Evolutionary conservation across 257 asterid genomes (phyloP).

Genomic region (Solanum pimpinellifolium): DNA sequence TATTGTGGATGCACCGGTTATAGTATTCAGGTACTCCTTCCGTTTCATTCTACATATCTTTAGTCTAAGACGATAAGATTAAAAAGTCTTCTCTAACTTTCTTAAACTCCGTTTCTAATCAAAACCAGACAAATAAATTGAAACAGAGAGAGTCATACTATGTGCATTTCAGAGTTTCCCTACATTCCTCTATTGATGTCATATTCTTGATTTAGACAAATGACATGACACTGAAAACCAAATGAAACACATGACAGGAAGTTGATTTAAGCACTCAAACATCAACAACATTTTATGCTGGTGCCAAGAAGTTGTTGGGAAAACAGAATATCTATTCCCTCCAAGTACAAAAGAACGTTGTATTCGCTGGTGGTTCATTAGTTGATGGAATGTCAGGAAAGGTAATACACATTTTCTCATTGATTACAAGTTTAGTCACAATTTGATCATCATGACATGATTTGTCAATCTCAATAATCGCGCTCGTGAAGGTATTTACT

Average conservation of each 20-base stretch:
- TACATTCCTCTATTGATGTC: neutral
- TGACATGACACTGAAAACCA: neutral
- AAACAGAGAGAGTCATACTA: neutral
- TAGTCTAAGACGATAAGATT: neutral
- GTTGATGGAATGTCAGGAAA: conserved; percentile 72
- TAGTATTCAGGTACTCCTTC: conserved; percentile 43
- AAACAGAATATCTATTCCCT: conserved; percentile 57
- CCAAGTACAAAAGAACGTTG: conserved; percentile 30
- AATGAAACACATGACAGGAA: conserved; percentile 33
- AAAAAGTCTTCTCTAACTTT: neutral
- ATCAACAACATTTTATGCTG: conserved; percentile 47
- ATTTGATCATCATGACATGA: neutral
- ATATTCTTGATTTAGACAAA: neutral
- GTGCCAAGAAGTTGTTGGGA: conserved; percentile 56
- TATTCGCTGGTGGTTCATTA: conserved; percentile 46
- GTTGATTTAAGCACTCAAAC: conserved; percentile 48
- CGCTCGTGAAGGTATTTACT: conserved; percentile 43
- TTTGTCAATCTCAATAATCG: neutral
- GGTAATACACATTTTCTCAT: conserved; percentile 21
- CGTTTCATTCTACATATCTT: neutral
- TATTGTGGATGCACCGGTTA: conserved; percentile 72
- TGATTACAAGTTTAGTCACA: neutral
- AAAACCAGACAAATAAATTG: no score
- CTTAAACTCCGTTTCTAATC: no score
- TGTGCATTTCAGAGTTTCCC: neutral